Conservation (phyloP, 2,329 filamentous ascomycete genomes). For the Stachybotrys chartarum region DNA sequence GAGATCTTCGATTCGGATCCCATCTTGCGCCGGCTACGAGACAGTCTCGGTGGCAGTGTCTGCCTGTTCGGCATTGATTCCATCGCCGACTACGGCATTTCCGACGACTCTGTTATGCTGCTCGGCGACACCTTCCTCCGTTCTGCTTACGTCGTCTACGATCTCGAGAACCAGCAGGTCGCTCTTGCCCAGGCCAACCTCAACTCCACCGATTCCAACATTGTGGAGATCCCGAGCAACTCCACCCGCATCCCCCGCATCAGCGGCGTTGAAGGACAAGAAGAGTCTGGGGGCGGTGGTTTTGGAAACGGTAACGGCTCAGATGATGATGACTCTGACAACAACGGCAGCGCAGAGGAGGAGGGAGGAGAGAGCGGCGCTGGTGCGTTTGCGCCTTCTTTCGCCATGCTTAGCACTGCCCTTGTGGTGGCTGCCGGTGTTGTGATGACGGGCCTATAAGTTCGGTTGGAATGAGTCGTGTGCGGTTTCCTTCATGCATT, state of each 20-base stretch:
- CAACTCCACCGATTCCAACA: conserved; percentile 32
- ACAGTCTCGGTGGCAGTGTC: conserved; percentile 30
- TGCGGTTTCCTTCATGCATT: no score
- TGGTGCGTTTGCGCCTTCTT: not conserved
- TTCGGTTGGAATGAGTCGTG: no score
- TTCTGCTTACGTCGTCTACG: conserved; percentile 51
- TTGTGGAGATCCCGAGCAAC: conserved; percentile 36
- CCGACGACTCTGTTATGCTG: conserved; percentile 28
- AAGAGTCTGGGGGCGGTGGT: conserved; percentile 9
- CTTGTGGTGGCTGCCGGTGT: not conserved
- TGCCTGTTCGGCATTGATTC: conserved; percentile 51
- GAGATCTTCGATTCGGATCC: conserved; percentile 15
- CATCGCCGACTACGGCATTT: conserved; percentile 23
- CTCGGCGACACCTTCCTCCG: conserved; percentile 53
- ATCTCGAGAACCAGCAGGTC: conserved; percentile 42
- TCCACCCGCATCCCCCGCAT: conserved; percentile 30
- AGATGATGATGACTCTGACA: not conserved
- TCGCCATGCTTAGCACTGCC: not conserved
- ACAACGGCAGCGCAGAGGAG: not conserved
- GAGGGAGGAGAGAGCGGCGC: not conserved
- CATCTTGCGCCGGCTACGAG: conserved; percentile 19
- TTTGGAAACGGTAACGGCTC: not conserved
- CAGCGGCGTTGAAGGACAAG: conserved; percentile 31
- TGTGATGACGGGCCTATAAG: not conserved
- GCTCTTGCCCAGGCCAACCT: conserved; percentile 46